phyloP scores from a whole-genome alignment of 2,329 filamentous ascomycete species.

The Fusarium mundagurra region DNA sequence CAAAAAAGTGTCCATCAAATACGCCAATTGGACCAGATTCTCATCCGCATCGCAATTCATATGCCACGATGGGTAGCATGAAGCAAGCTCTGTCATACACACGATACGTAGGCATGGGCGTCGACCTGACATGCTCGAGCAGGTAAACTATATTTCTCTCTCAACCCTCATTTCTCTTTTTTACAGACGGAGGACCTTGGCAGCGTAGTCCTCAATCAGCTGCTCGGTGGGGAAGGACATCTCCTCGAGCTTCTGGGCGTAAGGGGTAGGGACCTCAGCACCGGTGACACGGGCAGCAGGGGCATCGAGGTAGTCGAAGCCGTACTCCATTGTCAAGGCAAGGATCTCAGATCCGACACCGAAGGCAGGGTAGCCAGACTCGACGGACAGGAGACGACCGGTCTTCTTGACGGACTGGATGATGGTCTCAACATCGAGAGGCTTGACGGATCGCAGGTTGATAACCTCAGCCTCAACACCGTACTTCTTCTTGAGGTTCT shows the following conservation, averaged over 20 bases:
- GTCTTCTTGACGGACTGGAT: slow-evolving; percentile 99
- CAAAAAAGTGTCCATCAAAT: slow-evolving; percentile 44
- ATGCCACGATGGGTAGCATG: slow-evolving; percentile 29
- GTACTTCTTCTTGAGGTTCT: slow-evolving; percentile 94
- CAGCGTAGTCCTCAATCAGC: slow-evolving; percentile 87
- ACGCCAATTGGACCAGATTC: slow-evolving; percentile 37
- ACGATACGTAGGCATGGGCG: slow-evolving; percentile 14
- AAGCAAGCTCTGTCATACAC: slow-evolving; percentile 23
- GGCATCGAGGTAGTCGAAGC: slow-evolving; percentile 95
- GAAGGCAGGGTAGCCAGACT: slow-evolving; percentile 96
- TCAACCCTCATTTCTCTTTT: slow-evolving; percentile 13
- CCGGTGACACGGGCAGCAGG: slow-evolving; percentile 94
- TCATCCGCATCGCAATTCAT: slow-evolving; percentile 25
- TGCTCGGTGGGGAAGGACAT: slow-evolving; percentile 93
- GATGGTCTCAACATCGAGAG: slow-evolving; percentile 93
- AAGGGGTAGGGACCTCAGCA: slow-evolving; percentile 96
- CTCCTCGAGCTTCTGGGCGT: slow-evolving; percentile 91
- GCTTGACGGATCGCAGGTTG: slow-evolving; percentile 98
- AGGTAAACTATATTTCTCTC: slow-evolving; percentile 23
- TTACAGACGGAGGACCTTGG: slow-evolving; percentile 87
- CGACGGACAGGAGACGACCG: slow-evolving; percentile 86
- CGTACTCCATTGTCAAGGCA: slow-evolving; percentile 95
- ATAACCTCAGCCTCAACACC: slow-evolving; percentile 96
- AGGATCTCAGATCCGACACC: slow-evolving; percentile 94
- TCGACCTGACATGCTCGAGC: slow-evolving; percentile 14